Conservation (phyloP, 176 grass and related monocot species). For the Cymbopogon citratus region DNA sequence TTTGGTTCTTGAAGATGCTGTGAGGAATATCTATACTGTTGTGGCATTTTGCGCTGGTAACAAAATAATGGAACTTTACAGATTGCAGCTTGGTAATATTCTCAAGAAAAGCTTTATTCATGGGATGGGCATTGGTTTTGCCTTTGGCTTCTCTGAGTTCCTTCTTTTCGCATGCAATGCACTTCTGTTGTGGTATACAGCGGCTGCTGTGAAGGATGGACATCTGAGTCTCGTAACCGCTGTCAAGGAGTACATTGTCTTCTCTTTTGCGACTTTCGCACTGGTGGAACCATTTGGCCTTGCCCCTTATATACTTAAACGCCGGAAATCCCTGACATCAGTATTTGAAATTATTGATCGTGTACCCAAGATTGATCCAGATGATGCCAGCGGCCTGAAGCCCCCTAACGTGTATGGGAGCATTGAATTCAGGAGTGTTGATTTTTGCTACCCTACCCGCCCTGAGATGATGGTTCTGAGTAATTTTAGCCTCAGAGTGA, state of each 20-base stretch:
- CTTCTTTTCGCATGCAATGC: slow-evolving; percentile 96
- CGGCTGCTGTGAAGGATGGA: slow-evolving; percentile 51
- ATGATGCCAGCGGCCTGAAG: slow-evolving; percentile 85
- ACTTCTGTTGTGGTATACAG: slow-evolving; percentile 90
- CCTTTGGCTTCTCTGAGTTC: slow-evolving; percentile 93
- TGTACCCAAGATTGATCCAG: slow-evolving; percentile 85
- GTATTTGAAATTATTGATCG: slow-evolving; percentile 91
- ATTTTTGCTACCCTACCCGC: slow-evolving; percentile 83
- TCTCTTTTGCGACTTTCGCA: slow-evolving; percentile 87
- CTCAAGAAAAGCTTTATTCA: slow-evolving; percentile 82
- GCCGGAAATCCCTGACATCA: slow-evolving; percentile 68
- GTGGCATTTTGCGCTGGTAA: slow-evolving; percentile 95
- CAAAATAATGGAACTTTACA: slow-evolving; percentile 98
- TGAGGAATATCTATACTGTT: slow-evolving; percentile 97
- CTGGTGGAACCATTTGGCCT: slow-evolving; percentile 97
- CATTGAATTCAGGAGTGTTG: slow-evolving; percentile 84
- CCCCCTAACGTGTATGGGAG: slow-evolving; percentile 96
- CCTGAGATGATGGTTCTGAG: slow-evolving; percentile 81
- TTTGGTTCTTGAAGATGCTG: slow-evolving; percentile 94
- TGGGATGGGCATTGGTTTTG: slow-evolving; percentile 86
- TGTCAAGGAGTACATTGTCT: slow-evolving; percentile 96
- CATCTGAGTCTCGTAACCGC: slow-evolving; percentile 68
- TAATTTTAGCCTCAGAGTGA: slow-evolving; percentile 93
- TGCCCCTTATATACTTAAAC: slow-evolving; percentile 94
- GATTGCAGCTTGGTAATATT: slow-evolving; percentile 79